Evolutionary conservation across 2,329 filamentous ascomycete genomes (phyloP), one percentile per base, ranked within the genome.

Genomic region (Drechmeria coniospora): DNA sequence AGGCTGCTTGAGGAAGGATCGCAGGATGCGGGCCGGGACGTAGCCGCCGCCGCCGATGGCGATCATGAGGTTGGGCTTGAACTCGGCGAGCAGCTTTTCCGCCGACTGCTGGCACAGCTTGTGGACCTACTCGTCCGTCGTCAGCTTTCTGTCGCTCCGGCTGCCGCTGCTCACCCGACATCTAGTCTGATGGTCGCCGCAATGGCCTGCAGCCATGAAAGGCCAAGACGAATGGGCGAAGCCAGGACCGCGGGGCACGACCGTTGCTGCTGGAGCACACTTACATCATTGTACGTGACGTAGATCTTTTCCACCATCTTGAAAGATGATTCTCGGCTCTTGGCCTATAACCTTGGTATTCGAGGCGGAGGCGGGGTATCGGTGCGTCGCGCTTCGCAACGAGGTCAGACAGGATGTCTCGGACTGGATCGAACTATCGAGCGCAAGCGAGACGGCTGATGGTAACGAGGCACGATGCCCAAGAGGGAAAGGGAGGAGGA

Each of bases 31-130:
- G 25, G 90, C 90, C 35, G 90, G 90, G 22, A 98, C 84, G 57
- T 94, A 98, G 46, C 90, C 90, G 45, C 90, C 90, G 39, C 90
- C 90, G 45, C 90, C 90, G 53, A 95, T 95, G 51, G 90, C 90
- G 55, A 98, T 92, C 69, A 98, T 93, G 43, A 98, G 79, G 55
- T 93, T 82, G 21, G 90, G 90, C 51, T 83, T 69, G 66, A 93
- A 84, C 11, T 81, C 73, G 50, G 75, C 63, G 44, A 98, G 74
- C 53, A 95, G 92, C 44, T 65, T 63, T 38, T 73, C 67, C 21
- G 86, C 90, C 12, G 83, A 74, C 50, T 78, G 67, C 60, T 94
- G 80, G 66, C 90, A 98, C 51, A 95, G 73, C 60, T 93, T 92
- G 73, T 98, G 90, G 49, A 98, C 79, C 86, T 95, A n/a, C 10